Evolutionary conservation across 2,329 filamentous ascomycete species (phyloP).

Genomic region (Exserohilum turcica): DNA sequence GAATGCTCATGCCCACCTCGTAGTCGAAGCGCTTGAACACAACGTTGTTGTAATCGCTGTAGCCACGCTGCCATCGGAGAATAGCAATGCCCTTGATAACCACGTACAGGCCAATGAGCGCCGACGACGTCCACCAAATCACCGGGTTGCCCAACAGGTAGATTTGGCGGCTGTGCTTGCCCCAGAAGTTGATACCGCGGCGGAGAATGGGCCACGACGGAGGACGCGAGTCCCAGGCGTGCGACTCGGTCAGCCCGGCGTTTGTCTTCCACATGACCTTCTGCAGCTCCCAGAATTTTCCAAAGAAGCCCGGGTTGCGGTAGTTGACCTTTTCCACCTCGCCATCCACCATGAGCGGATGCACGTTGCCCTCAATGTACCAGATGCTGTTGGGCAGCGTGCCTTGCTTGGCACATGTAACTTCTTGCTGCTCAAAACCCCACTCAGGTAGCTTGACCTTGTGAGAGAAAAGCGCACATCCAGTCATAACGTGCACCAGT

Average conservation of each 20-base stretch:
- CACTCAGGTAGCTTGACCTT: slow-evolving; percentile 98
- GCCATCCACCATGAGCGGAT: slow-evolving; percentile 71
- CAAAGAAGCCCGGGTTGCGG: slow-evolving; percentile 89
- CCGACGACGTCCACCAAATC: slow-evolving; percentile 89
- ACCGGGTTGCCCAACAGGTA: slow-evolving; percentile 89
- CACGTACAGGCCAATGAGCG: slow-evolving; percentile 75
- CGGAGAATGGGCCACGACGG: slow-evolving; percentile 89
- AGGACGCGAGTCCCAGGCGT: slow-evolving; percentile 96
- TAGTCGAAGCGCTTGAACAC: slow-evolving; percentile 98
- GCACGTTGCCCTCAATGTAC: slow-evolving; percentile 92
- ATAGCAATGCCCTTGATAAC: slow-evolving; percentile 86
- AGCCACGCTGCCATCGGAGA: slow-evolving; percentile 93
- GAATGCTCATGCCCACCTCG: slow-evolving; percentile 85
- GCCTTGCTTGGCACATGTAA: slow-evolving; percentile 91
- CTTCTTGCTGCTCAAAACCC: slow-evolving; percentile 98
- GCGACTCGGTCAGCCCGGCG: slow-evolving; percentile 91
- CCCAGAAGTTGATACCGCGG: slow-evolving; percentile 99
- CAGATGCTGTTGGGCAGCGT: slow-evolving; percentile 95
- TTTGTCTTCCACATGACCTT: slow-evolving; percentile 99
- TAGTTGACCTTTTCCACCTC: slow-evolving; percentile 93
- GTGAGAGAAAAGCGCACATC: slow-evolving; percentile 94
- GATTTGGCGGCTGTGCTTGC: slow-evolving; percentile 88
- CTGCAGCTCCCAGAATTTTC: slow-evolving; percentile 97
- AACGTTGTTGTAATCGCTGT: slow-evolving; percentile 77
- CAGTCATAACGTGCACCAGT: slow-evolving; percentile 94